phyloP scores from a whole-genome alignment of 75 land plant genomes.

The Pinus tabuliformis region DNA sequence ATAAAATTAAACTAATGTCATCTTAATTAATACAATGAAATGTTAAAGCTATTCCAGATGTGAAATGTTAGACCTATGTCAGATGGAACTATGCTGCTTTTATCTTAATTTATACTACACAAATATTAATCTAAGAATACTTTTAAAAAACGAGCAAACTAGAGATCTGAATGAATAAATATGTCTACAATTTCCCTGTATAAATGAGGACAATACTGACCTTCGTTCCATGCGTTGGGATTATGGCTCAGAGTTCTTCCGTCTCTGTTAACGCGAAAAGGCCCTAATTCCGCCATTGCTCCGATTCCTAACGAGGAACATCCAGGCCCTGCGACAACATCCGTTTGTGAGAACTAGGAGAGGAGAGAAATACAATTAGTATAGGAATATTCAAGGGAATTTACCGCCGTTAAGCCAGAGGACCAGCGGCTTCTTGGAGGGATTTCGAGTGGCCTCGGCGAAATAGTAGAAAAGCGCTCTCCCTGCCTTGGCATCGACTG shows the following conservation, averaged over 20 bases:
- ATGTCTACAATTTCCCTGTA: neutral
- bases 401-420: slow-evolving; percentile 64
- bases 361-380: neutral
- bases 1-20: too few relatives aligned
- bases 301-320: slow-evolving; percentile 74
- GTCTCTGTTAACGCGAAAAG: slow-evolving; percentile 54
- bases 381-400: neutral
- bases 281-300: slow-evolving; percentile 69
- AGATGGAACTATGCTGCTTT: too few relatives aligned
- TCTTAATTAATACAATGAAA: too few relatives aligned
- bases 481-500: too few relatives aligned
- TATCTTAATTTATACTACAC: too few relatives aligned
- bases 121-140: neutral
- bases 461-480: slow-evolving; percentile 42
- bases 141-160: slow-evolving; percentile 20
- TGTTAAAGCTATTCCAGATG: too few relatives aligned
- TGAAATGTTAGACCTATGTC: too few relatives aligned
- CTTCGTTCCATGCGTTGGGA: slow-evolving; percentile 63
- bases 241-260: slow-evolving; percentile 66
- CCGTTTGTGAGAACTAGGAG: neutral
- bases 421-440: slow-evolving; percentile 38
- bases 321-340: slow-evolving; percentile 54
- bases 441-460: slow-evolving; percentile 40
- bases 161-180: neutral
- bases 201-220: slow-evolving; percentile 11